Evolutionary conservation across 805 yeast genomes (phyloP), one percentile per base, ranked within the genome.

Genomic region (Blastobotrys mokoenaii): DNA sequence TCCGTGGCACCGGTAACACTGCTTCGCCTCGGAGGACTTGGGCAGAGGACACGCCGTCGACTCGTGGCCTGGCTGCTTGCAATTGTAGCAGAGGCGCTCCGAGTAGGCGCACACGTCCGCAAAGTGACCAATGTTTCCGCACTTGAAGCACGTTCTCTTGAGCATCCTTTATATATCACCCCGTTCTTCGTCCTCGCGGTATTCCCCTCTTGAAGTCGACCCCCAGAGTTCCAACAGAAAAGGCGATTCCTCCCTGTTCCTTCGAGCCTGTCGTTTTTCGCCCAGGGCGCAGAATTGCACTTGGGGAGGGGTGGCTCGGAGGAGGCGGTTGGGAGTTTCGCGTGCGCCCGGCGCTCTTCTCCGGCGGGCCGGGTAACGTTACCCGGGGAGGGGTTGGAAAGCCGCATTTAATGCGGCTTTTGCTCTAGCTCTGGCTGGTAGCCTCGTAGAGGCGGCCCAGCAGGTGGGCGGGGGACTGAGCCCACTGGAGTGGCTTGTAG

Each of bases 61-160:
- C 67, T 85, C 89, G 67, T 86, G 96, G 53, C 93, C 59, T 49
- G 94, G 82, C 66, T 82, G 75, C 64, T 82, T 84, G 69, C 96
- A 86, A 79, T 87, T 86, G 83, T 87, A 86, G 70, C 96, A 86
- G 63, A 86, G 73, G 71, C 89, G 81, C 66, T 83, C 89, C 50
- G 80, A 73, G 65, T 83, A 86, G 54, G 76, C 73, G 69, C 96
- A 86, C 62, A 76, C 80, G 62, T 84, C 94, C 53, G 95, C 95
- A 60, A 86, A 76, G 72, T 86, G 96, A 58, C 95, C 95, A 57
- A 82, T 75, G 70, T 84, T 85, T 62, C 96, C 96, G 71, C 96
- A 86, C 27, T 22, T 22, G 27, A 22, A 22, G 27, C 27, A 22
- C 27, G 27, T 22, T 66, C 85, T 86, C 76, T 78, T 12, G 12